Conservation (phyloP, 805 yeast species). For the Monosporozyma siamensis region DNA sequence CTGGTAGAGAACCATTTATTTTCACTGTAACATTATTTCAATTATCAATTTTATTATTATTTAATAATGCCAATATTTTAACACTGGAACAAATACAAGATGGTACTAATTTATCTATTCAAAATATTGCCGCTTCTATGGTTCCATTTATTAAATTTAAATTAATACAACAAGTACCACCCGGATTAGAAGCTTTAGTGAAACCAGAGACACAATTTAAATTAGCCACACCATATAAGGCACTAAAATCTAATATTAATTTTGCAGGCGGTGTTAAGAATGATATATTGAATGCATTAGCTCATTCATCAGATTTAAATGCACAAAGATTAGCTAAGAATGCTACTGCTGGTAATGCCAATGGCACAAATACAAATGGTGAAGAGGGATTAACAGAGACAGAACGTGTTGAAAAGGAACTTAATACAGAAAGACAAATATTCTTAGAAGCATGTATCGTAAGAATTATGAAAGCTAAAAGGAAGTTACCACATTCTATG, state of each 20-base stretch:
- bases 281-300: constrained; percentile 22
- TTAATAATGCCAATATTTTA: constrained; percentile 44
- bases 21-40: constrained; percentile 81
- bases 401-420: constrained; percentile 67
- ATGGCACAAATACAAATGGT: constrained; percentile 2
- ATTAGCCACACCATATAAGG: constrained; percentile 72
- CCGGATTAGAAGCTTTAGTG: constrained; percentile 44
- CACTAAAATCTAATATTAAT: constrained; percentile 75
- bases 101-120: constrained; percentile 56
- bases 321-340: constrained; percentile 13
- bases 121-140: constrained; percentile 65
- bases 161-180: constrained; percentile 57
- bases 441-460: constrained; percentile 90
- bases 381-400: constrained; percentile 25
- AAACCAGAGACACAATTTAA: constrained; percentile 53
- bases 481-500: constrained; percentile 65
- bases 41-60: constrained; percentile 78
- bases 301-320: constrained; percentile 9
- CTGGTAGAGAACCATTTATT: constrained; percentile 70
- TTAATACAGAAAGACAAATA: constrained; percentile 78
- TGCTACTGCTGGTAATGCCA: background rate
- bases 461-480: constrained; percentile 91
- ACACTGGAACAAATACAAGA: constrained; percentile 53
- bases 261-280: constrained; percentile 52
- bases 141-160: constrained; percentile 72